Evolutionary conservation across 805 yeast genomes (phyloP).

Genomic region (Candida yuanshanica): DNA sequence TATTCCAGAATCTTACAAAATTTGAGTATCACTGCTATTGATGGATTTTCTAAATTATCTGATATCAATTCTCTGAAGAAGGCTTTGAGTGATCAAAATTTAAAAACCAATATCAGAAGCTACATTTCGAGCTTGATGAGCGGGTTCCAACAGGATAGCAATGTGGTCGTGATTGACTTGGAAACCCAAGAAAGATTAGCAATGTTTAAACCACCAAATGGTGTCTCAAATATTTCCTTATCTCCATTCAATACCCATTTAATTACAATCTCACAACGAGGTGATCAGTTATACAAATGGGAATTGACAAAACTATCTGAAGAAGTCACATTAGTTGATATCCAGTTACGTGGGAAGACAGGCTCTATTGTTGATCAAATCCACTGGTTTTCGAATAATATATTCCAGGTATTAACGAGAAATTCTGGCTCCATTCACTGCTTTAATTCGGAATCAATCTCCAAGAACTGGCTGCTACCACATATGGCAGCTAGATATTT

Average conservation of each 20-base stretch:
- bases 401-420: conserved; percentile 44
- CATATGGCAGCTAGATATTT: conserved; percentile 9
- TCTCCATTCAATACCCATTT: conserved; percentile 57
- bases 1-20: conserved; percentile 33
- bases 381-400: conserved; percentile 45
- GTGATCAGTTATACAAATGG: conserved; percentile 62
- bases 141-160: conserved; percentile 18
- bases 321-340: conserved; percentile 50
- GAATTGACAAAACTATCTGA: conserved; percentile 47
- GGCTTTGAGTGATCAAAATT: conserved; percentile 10
- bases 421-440: conserved; percentile 58
- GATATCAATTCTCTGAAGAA: conserved; percentile 27
- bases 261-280: conserved; percentile 48
- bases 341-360: conserved; percentile 58
- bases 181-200: conserved; percentile 31
- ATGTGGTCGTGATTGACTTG: conserved; percentile 45
- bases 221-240: conserved; percentile 52
- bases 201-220: conserved; percentile 54
- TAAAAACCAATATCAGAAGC: conserved; percentile 4
- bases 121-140: conserved; percentile 13
- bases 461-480: conserved; percentile 21
- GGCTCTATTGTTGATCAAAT: conserved; percentile 46
- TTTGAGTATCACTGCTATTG: conserved; percentile 48
- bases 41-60: conserved; percentile 41
- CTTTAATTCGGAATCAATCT: conserved; percentile 32